A percentile compares a stretch with the other conserved stretches of the same genome.
Conservation (phyloP, 305 asterid species). For the Stenogyne calaminthoides region DNA sequence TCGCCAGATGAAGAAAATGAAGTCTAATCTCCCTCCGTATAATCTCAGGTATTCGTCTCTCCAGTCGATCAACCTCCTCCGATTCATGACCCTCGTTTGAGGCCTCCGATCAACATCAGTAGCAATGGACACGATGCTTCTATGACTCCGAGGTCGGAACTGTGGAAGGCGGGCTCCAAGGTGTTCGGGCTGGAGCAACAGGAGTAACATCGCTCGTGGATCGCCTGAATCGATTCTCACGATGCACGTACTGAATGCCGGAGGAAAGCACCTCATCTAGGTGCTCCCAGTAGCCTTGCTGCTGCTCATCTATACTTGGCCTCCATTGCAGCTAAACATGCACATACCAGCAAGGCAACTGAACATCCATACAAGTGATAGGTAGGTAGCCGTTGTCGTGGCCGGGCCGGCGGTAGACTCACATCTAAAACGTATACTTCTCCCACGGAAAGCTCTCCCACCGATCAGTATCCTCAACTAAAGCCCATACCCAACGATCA, state of each 20-base stretch:
- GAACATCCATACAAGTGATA: slow-evolving; percentile 4
- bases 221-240: background rate
- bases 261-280: background rate
- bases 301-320: background rate
- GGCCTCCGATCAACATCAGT: background rate
- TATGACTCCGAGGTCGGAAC: background rate
- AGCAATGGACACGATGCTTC: background rate
- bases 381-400: background rate
- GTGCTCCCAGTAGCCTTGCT: background rate
- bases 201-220: background rate
- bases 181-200: background rate
- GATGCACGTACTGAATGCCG: background rate
- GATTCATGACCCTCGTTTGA: too few species aligned
- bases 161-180: too few species aligned
- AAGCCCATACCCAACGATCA: slow-evolving; percentile 2
- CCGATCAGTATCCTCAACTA: background rate
- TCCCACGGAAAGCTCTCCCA: background rate
- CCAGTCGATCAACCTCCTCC: too few species aligned
- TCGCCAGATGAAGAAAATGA: background rate
- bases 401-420: background rate
- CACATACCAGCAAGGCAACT: background rate
- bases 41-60: background rate
- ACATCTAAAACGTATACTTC: background rate
- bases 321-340: background rate
- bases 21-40: background rate